These are phyloP conservation scores for Gaeumannomyces sp. DNA, from an alignment of 2,329 filamentous ascomycete genomes.

Conservation along the genomic window DNA sequence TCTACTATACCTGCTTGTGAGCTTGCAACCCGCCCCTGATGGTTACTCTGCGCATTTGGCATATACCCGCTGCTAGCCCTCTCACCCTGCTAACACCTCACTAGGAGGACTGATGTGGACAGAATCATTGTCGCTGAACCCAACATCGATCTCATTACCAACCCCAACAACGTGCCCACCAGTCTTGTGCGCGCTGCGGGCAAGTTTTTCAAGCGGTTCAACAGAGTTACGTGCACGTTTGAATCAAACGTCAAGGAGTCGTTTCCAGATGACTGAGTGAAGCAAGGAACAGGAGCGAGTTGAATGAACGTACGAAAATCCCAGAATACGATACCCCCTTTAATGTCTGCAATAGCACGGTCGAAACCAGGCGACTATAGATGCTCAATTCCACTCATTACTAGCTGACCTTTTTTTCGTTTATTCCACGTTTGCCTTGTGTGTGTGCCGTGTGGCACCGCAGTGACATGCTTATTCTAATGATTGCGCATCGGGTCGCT, in stretches of 20 bases:
- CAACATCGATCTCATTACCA: constrained; percentile 62
- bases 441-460: background rate
- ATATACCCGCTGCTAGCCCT: background rate
- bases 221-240: constrained; percentile 59
- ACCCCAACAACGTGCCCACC: constrained; percentile 41
- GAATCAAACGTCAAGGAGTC: constrained; percentile 75
- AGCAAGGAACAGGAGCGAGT: background rate
- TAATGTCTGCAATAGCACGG: background rate
- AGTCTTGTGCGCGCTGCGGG: constrained; percentile 66
- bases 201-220: constrained; percentile 83
- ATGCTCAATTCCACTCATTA: background rate
- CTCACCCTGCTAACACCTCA: constrained; percentile 14
- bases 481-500: too few relatives aligned
- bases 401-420: background rate
- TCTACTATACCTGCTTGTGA: constrained; percentile 84
- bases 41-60: background rate
- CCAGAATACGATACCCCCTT: background rate
- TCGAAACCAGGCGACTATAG: background rate
- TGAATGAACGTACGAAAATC: constrained; percentile 27
- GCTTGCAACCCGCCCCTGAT: constrained; percentile 29
- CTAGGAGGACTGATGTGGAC: constrained; percentile 52
- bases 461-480: background rate
- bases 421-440: background rate
- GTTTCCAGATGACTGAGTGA: constrained; percentile 71
- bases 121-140: constrained; percentile 71